A percentile compares a stretch with the other conserved stretches of the same genome.
These are phyloP conservation scores for Penicillium coprophilum DNA, from an alignment of 495 filamentous ascomycete species.

Conservation along the genomic window DNA sequence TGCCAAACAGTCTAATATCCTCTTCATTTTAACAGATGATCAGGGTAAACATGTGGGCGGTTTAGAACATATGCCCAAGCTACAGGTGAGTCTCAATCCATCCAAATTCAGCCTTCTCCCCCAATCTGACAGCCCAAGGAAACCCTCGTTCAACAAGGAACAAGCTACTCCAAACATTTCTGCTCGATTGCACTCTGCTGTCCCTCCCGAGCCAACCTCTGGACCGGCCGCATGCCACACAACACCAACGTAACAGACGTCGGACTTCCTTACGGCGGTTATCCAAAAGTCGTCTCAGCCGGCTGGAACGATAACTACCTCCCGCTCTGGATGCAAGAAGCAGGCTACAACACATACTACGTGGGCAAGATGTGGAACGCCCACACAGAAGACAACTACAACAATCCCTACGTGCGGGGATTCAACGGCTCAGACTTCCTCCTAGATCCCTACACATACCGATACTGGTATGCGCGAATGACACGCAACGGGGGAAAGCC, in stretches of 20 bases:
- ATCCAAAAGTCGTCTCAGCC: constrained; percentile 60
- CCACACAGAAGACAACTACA: constrained; percentile 56
- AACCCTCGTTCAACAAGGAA: constrained; percentile 25
- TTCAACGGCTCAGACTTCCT: constrained; percentile 59
- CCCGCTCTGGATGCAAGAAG: constrained; percentile 65
- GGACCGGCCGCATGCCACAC: constrained; percentile 34
- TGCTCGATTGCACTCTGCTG: constrained; percentile 58
- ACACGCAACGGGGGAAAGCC: constrained; percentile 57
- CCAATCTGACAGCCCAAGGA: constrained; percentile 22
- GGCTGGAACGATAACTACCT: constrained; percentile 65
- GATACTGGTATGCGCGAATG: constrained; percentile 59
- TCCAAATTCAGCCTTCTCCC: background rate
- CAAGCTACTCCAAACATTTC: constrained; percentile 47
- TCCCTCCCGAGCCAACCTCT: constrained; percentile 51
- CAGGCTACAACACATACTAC: constrained; percentile 69
- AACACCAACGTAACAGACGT: constrained; percentile 65
- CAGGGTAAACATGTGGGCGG: constrained; percentile 59
- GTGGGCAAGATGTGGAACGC: constrained; percentile 68
- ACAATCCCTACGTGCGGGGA: constrained; percentile 55
- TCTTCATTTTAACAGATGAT: constrained; percentile 65
- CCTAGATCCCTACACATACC: constrained; percentile 68
- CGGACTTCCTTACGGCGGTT: constrained; percentile 58
- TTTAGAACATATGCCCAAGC: constrained; percentile 55
- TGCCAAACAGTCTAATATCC: constrained; percentile 50
- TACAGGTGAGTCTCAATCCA: constrained; percentile 33